Percentiles rank a stretch among this genome's conserved stretches.
These are phyloP conservation scores for Aspergillus sp. DNA, from an alignment of 2,329 filamentous ascomycete species.

Conservation along the genomic window DNA sequence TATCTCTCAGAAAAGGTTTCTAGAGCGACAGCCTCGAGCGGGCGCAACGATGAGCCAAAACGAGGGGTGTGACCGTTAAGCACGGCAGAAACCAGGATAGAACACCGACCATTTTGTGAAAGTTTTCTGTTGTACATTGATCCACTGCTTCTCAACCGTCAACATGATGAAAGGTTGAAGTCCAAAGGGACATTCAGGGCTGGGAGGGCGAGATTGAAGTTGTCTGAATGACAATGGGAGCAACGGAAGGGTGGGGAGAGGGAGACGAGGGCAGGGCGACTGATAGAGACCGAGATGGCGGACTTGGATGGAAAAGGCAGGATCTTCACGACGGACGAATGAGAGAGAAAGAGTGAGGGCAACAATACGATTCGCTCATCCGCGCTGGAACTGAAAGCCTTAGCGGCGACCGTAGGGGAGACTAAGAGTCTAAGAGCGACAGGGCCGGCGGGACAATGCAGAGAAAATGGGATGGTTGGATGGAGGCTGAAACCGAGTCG, in stretches of 20 bases:
- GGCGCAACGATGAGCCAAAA: not conserved
- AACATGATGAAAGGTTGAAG: conserved; percentile 38
- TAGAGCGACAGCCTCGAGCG: not conserved
- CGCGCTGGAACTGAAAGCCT: not conserved
- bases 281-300: conserved; percentile 7
- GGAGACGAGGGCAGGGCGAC: not conserved
- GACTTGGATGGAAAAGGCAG: conserved; percentile 17
- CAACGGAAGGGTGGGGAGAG: not conserved
- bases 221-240: conserved; percentile 3
- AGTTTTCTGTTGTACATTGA: conserved; percentile 92
- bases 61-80: not conserved
- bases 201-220: conserved; percentile 9
- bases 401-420: not conserved
- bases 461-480: conserved; percentile 1
- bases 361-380: conserved; percentile 6
- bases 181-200: conserved; percentile 31
- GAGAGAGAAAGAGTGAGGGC: conserved; percentile 1
- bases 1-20: not conserved
- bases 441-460: not conserved
- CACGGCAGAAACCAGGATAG: not conserved
- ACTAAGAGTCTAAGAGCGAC: not conserved
- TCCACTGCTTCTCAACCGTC: conserved; percentile 62
- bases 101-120: conserved; percentile 85
- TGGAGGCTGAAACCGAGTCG: too few species aligned
- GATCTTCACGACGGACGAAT: conserved; percentile 18